Conservation (phyloP, 2,329 filamentous ascomycete species). For the Aspergillus sp. region DNA sequence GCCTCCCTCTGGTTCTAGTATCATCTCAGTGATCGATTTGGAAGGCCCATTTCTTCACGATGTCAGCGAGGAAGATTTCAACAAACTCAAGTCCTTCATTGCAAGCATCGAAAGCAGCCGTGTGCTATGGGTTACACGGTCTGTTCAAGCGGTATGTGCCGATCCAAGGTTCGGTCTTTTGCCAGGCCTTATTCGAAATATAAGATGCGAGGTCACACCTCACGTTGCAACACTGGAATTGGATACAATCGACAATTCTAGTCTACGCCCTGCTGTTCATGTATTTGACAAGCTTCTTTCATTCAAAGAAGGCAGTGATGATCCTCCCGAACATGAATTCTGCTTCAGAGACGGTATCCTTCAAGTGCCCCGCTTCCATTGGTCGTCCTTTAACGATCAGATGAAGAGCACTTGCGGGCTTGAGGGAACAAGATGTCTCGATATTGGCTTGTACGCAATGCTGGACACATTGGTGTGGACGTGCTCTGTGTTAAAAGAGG, state of each 20-base stretch:
- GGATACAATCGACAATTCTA: slow-evolving; percentile 5
- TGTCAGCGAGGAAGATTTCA: slow-evolving; percentile 3
- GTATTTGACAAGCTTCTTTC: slow-evolving; percentile 7
- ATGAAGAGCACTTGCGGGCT: not conserved
- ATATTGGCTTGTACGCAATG: slow-evolving; percentile 10
- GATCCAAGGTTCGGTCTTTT: slow-evolving; percentile 12
- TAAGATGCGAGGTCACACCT: slow-evolving; percentile 8
- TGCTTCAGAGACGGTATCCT: slow-evolving; percentile 7
- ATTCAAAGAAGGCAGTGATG: not conserved
- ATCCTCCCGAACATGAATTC: slow-evolving; percentile 12
- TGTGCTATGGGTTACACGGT: slow-evolving; percentile 9
- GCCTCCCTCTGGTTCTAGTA: not conserved
- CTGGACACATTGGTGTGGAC: slow-evolving; percentile 9
- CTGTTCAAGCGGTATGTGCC: slow-evolving; percentile 7
- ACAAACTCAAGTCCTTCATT: not conserved
- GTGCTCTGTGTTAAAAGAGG: not conserved
- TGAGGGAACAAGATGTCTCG: not conserved
- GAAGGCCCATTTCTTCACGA: slow-evolving; percentile 11
- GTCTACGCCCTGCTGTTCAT: slow-evolving; percentile 1
- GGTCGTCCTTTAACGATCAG: slow-evolving; percentile 6
- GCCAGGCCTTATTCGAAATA: slow-evolving; percentile 10
- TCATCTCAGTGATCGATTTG: slow-evolving; percentile 15
- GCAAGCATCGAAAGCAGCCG: not conserved
- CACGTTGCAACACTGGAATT: slow-evolving; percentile 12
- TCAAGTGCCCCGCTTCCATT: slow-evolving; percentile 10